Conservation (phyloP, 1,139 yeast genomes). For the Pneumocystis sp. region DNA sequence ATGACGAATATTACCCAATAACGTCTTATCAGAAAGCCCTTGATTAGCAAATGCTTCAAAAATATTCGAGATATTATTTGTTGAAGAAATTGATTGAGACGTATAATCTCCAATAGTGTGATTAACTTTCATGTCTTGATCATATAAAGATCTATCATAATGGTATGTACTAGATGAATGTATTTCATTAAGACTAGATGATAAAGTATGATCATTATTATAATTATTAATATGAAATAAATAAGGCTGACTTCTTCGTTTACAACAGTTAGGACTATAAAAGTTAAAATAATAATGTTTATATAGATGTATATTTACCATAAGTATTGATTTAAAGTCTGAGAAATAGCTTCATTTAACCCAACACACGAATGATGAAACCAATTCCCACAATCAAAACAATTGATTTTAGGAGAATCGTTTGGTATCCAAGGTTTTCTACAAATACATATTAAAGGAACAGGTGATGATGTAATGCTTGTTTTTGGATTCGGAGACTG, state of each 20-base stretch:
- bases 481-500: not conserved
- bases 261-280: not conserved
- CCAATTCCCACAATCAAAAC: not conserved
- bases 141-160: not conserved
- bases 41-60: not conserved
- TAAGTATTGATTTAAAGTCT: not conserved
- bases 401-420: not conserved
- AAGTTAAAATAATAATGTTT: not conserved
- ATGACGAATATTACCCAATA: not conserved
- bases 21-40: not conserved
- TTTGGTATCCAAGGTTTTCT: not conserved
- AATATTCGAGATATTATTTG: not conserved
- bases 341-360: not conserved
- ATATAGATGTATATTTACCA: not conserved
- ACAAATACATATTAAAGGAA: not conserved
- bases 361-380: not conserved
- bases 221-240: not conserved
- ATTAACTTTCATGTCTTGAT: not conserved
- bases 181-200: not conserved
- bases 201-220: not conserved
- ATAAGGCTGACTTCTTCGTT: not conserved
- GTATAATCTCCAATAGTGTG: not conserved
- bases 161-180: not conserved
- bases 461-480: not conserved
- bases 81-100: not conserved